Percentiles rank a stretch among this genome's conserved stretches.
phyloP scores from a whole-genome alignment of 2,329 filamentous ascomycete genomes.

The Colletotrichum horii region DNA sequence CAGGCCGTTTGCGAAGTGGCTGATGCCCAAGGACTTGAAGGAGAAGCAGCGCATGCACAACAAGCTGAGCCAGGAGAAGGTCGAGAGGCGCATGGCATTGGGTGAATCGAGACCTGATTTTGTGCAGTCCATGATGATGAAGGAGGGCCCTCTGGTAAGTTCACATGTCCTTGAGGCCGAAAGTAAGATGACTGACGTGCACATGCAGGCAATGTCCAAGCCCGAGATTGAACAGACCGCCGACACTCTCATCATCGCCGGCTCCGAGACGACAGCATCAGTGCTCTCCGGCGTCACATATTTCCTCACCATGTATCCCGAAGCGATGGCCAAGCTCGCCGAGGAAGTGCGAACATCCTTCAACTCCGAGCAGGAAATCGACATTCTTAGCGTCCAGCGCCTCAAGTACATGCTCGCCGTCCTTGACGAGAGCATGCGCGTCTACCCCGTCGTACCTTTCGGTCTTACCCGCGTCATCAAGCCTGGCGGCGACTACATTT shows the following conservation, averaged over 20 bases:
- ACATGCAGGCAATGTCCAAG: constrained; percentile 9
- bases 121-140: constrained; percentile 23
- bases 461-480: constrained; percentile 31
- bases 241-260: constrained; percentile 35
- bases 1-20: not conserved
- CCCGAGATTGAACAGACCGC: constrained; percentile 15
- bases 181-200: not conserved
- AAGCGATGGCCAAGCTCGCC: constrained; percentile 33
- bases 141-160: constrained; percentile 15
- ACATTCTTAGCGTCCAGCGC: constrained; percentile 29
- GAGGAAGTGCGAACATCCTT: constrained; percentile 47
- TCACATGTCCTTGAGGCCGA: accelerated
- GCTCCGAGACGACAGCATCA: constrained; percentile 52
- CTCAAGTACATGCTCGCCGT: constrained; percentile 45
- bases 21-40: not conserved
- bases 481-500: constrained; percentile 35
- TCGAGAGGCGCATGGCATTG: constrained; percentile 15
- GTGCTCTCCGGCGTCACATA: constrained; percentile 45
- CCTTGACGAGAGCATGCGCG: constrained; percentile 45
- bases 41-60: not conserved
- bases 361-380: constrained; percentile 40
- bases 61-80: not conserved
- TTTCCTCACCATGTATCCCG: constrained; percentile 37
- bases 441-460: constrained; percentile 32
- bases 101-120: constrained; percentile 23